These are phyloP conservation scores for Heimioporus sp. DNA, from an alignment of 768 basidiomycete genomes.

Conservation along the genomic window DNA sequence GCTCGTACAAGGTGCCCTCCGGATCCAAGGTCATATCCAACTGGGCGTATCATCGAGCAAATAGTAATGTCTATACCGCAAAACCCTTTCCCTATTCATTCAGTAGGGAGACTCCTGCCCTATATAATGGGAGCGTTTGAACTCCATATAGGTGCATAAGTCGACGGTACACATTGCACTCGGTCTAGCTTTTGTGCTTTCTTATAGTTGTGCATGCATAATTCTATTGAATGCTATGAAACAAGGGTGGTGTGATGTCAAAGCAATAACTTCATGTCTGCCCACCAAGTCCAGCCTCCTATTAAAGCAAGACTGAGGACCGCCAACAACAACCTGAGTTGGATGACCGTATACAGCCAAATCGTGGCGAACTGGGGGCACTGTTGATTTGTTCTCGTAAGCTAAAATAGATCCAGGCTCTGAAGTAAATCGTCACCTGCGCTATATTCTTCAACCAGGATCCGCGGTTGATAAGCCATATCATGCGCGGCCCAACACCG, in stretches of 20 bases:
- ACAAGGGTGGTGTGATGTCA: slow-evolving; percentile 9
- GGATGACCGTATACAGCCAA: slow-evolving; percentile 75
- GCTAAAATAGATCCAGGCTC: neutral
- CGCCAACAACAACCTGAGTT: slow-evolving; percentile 64
- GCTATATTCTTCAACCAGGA: slow-evolving; percentile 71
- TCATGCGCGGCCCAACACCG: slow-evolving; percentile 58
- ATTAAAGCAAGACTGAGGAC: slow-evolving; percentile 53
- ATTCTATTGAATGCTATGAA: no score
- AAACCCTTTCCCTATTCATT: neutral
- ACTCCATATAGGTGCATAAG: neutral
- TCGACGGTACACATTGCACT: slow-evolving; percentile 12
- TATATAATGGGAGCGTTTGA: neutral
- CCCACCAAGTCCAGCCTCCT: slow-evolving; percentile 61
- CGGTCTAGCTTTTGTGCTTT: neutral
- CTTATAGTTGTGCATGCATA: neutral
- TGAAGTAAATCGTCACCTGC: slow-evolving; percentile 47
- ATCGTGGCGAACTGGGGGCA: slow-evolving; percentile 74
- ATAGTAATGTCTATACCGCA: slow-evolving; percentile 35
- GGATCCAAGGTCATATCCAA: slow-evolving; percentile 58
- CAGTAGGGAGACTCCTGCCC: neutral
- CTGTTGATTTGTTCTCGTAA: slow-evolving; percentile 35
- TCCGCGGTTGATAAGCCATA: slow-evolving; percentile 69
- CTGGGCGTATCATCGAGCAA: slow-evolving; percentile 78
- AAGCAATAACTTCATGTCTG: slow-evolving; percentile 47
- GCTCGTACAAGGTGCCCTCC: slow-evolving; percentile 80